Evolutionary conservation across 1,284 basidiomycete species (phyloP), one percentile per base, ranked within the genome.

Genomic region (Inonotus obliquus): DNA sequence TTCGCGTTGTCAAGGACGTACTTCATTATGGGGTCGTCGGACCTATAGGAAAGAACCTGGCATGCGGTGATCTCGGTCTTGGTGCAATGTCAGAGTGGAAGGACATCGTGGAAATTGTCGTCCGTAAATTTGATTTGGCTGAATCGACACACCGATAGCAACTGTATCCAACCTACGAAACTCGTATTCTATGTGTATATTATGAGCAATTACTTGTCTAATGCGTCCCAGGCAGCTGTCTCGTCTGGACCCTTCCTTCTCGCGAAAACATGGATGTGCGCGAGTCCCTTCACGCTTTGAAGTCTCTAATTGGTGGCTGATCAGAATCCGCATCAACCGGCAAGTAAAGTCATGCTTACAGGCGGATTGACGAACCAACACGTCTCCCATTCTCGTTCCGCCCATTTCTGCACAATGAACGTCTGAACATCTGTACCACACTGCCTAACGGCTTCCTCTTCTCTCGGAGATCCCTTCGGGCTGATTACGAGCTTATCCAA

Each of bases 61-160:
- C 96, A 2, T 99, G 96, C 70, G 96, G 96, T 1, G 96, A 99
- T 73, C 73, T 92, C 54, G 95, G 96, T 88, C 67, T 92, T 0
- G 95, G 94, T 4, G 94, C 93, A 1, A 98, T 97, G 95, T 87
- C 87, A 1, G 94, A 96, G 69, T 97, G 95, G 95, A 78, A 73
- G 56, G 89, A 93, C 60, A 87, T 94, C 41, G 87, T 91, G 13
- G 72, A 81, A 60, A 79, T 89, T 47, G 87, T 89, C 9, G 86
- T 86, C 3, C 79, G 86, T 55, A 71, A 64, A 45, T 86, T 87
- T 70, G 66, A 73, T 32, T 76, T 88, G 38, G 37, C 37, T 13
- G 55, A 54, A 54, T 23, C 54, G 23, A 9, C 10, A 52, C 21
- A 51, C 23, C 21, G n/a, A 56, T 32, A 32, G 32, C 32, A 32